These are phyloP conservation scores for Glycine soja DNA, from an alignment of 306 rosid species.

Conservation along the genomic window DNA sequence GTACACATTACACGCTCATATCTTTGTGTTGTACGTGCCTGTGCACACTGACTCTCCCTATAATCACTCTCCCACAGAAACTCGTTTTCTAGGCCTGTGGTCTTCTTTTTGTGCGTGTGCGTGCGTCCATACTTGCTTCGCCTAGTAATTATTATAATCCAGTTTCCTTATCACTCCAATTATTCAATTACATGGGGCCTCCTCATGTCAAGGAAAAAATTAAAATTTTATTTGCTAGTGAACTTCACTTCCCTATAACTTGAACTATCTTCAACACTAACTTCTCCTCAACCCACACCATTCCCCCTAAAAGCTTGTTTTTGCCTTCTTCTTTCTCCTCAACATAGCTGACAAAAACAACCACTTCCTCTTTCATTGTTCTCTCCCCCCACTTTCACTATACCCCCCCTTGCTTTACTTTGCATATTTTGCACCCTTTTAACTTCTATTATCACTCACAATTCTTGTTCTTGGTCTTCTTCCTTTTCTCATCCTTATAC, in stretches of 20 bases:
- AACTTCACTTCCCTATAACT: slow-evolving; percentile 47
- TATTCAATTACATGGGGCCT: slow-evolving; percentile 43
- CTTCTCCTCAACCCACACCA: slow-evolving; percentile 37
- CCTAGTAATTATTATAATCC: slow-evolving; percentile 15
- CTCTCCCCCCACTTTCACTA: slow-evolving; percentile 28
- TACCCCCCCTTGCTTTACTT: neutral
- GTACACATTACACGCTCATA: neutral
- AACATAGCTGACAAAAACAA: slow-evolving; percentile 20
- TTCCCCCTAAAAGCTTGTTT: slow-evolving; percentile 45
- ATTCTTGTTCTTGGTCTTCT: slow-evolving; percentile 3
- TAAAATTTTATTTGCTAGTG: slow-evolving; percentile 28
- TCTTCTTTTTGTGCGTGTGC: slow-evolving; percentile 37
- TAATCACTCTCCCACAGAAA: neutral
- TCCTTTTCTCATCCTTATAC: slow-evolving; percentile 6
- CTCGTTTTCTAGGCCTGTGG: neutral
- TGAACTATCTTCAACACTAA: slow-evolving; percentile 39
- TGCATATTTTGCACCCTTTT: slow-evolving; percentile 1
- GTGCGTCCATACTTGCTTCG: neutral
- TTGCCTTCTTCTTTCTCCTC: slow-evolving; percentile 47
- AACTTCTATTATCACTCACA: neutral
- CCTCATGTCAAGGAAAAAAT: slow-evolving; percentile 38
- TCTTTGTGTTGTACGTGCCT: slow-evolving; percentile 33
- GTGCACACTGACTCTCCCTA: slow-evolving; percentile 15
- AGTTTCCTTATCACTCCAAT: slow-evolving; percentile 49
- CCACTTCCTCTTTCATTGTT: slow-evolving; percentile 18